Evolutionary conservation across 257 asterid species (phyloP).

Genomic region (Solanum neorickii): DNA sequence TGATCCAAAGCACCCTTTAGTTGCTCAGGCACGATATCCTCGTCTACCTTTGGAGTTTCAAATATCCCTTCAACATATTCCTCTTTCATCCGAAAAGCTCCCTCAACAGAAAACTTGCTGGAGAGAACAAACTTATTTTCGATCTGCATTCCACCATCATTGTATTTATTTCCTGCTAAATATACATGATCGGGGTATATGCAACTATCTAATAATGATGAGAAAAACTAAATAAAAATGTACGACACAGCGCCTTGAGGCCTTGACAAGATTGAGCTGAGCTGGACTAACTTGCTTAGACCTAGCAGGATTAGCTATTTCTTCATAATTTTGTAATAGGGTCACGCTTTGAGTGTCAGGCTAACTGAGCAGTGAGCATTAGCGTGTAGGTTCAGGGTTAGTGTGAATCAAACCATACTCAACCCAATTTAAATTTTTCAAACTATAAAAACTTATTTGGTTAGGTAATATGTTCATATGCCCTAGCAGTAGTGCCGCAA

Average conservation of each 20-base stretch:
- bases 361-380: neutral
- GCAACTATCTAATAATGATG: neutral
- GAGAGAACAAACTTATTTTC: constrained; percentile 57
- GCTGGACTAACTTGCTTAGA: neutral
- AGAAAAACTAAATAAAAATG: neutral
- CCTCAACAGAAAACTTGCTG: constrained; percentile 68
- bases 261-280: neutral
- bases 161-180: neutral
- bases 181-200: neutral
- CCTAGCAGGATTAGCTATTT: neutral
- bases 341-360: neutral
- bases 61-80: constrained; percentile 77
- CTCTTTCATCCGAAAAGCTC: constrained; percentile 86
- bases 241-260: neutral
- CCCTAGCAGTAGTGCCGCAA: neutral
- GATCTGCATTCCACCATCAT: constrained; percentile 40
- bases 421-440: neutral
- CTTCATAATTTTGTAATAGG: neutral
- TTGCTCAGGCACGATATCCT: constrained; percentile 63
- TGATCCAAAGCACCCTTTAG: constrained; percentile 57
- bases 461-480: neutral
- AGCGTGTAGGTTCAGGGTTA: neutral
- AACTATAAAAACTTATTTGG: neutral
- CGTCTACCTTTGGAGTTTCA: constrained; percentile 67
- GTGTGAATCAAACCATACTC: neutral